phyloP scores from a whole-genome alignment of 2,329 filamentous ascomycete species.

The Coleophoma crateriformis region DNA sequence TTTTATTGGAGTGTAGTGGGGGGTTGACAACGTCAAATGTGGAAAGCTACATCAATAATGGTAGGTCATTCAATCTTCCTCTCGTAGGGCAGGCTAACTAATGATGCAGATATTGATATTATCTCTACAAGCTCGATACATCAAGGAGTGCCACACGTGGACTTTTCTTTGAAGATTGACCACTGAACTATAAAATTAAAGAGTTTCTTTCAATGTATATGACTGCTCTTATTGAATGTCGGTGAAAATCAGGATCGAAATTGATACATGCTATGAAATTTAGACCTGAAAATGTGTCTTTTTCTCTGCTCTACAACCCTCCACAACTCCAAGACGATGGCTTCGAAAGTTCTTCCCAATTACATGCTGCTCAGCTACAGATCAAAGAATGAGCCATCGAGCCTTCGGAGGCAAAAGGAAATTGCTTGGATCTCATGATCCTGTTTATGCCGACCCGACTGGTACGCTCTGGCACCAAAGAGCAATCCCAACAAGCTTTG shows the following conservation, averaged over 20 bases:
- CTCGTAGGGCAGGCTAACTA: conserved; percentile 13
- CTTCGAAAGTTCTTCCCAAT: no score
- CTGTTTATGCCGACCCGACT: neutral
- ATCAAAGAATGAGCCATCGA: no score
- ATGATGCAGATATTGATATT: conserved; percentile 73
- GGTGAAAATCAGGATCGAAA: neutral
- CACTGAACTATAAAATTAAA: conserved; percentile 21
- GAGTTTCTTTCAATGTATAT: neutral
- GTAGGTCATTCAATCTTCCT: conserved; percentile 36
- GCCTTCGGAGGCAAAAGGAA: no score
- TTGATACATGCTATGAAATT: no score
- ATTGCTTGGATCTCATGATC: no score
- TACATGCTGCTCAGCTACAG: no score
- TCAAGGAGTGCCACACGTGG: conserved; percentile 87
- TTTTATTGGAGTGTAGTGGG: conserved; percentile 88
- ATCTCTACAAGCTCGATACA: conserved; percentile 96
- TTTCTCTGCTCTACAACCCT: neutral
- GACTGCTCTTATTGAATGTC: neutral
- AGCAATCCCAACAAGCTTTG: neutral
- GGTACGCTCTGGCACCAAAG: neutral
- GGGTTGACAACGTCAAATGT: conserved; percentile 85
- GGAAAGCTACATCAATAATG: conserved; percentile 68
- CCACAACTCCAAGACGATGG: neutral
- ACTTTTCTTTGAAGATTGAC: conserved; percentile 91
- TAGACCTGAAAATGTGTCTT: no score